Conservation (phyloP, 768 basidiomycete genomes). For the Rhizopogon sp. region DNA sequence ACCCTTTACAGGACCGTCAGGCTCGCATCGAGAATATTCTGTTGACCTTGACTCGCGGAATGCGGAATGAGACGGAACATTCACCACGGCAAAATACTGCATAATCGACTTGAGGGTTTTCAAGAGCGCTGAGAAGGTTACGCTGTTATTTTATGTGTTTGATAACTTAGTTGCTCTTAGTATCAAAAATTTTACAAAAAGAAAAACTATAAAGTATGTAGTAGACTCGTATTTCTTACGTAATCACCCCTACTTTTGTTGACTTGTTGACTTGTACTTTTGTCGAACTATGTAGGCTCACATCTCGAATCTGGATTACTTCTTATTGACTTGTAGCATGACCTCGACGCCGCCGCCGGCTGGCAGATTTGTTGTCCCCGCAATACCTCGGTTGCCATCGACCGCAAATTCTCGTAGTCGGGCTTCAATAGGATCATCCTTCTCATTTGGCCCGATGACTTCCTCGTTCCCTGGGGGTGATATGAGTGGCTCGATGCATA, state of each 20-base stretch:
- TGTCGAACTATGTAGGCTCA: no score
- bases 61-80: constrained; percentile 37
- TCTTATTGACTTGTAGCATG: constrained; percentile 11
- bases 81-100: not conserved
- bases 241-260: not conserved
- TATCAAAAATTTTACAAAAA: no score
- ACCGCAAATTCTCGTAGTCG: constrained; percentile 54
- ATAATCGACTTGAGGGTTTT: not conserved
- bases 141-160: not conserved
- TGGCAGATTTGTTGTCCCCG: constrained; percentile 36
- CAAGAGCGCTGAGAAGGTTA: not conserved
- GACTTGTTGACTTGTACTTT: no score
- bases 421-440: constrained; percentile 71
- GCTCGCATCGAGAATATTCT: constrained; percentile 72
- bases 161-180: not conserved
- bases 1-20: constrained; percentile 54
- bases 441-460: constrained; percentile 77
- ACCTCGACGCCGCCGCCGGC: constrained; percentile 47
- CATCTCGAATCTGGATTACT: no score
- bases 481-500: constrained; percentile 52
- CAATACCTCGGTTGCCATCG: constrained; percentile 48
- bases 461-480: constrained; percentile 67
- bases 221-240: not conserved
- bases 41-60: constrained; percentile 61
- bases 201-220: no score